Evolutionary conservation across 139 green algal genomes (phyloP), one percentile per base, ranked within the genome.

Genomic region (Bryopsis sp.): DNA sequence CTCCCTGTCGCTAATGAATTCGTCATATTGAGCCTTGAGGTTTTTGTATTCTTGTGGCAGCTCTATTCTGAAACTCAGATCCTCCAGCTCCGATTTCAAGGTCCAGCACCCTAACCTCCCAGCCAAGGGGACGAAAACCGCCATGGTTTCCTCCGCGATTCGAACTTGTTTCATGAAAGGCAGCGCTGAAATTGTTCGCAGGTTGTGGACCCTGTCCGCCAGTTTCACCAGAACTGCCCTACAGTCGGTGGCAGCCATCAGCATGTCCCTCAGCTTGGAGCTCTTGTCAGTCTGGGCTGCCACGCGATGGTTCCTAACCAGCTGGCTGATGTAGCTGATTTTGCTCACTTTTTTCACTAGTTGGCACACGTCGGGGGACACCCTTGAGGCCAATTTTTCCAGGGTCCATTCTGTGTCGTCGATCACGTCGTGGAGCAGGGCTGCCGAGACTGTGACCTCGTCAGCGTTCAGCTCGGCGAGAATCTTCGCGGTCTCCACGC

Each of bases 21-120:
- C 28, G n/a, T 67, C 31, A 26, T 61, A 62, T 2, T 26, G n/a
- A 50, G 47, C 64, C 19, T 37, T 64, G 60, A 77, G 58, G 31
- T 39, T 8, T 2, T 70, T 54, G 47, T 85, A 75, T 63, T 89
- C 78, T 29, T 75, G 68, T 0, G 87, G 79, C 29, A 80, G 68
- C 32, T 86, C 62, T 11, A 89, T 75, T 32, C 82, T 70, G 69
- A 97, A 97, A 31, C 77, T 81, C 6, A 91, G 67, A 72, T 97
- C 92, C 70, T 98, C 93, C 47, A 98, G 81, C 76, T 95, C 82
- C 0, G 89, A 83, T 70, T 98, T 97, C 33, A 96, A 64, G 47
- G 57, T 77, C 87, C 86, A 97, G 6, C 94, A 82, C 29, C 92
- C 92, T 22, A 98, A 78, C 7, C 92, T 85, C 71, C 93, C 94